Percentiles rank a stretch among this genome's conserved stretches.
Evolutionary conservation across 129 eudicot species (phyloP).

Genomic region (Calendula officinalis): DNA sequence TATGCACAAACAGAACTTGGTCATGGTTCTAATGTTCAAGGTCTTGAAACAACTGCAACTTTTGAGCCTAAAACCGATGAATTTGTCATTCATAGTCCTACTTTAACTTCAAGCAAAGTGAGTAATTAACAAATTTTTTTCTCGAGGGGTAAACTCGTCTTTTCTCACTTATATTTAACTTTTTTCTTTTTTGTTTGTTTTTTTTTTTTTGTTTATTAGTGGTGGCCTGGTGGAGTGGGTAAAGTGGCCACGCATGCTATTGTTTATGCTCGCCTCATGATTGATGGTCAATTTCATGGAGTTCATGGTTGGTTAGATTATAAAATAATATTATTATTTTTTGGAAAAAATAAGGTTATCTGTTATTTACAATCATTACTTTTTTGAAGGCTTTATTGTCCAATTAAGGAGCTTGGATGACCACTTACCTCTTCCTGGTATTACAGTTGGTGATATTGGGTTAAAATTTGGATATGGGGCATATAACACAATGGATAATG

Average conservation of each 20-base stretch:
- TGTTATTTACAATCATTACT: not conserved
- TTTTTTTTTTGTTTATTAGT: constrained; percentile 42
- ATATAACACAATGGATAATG: constrained; percentile 98
- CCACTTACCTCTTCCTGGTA: constrained; percentile 82
- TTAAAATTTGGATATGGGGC: constrained; percentile 96
- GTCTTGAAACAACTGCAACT: constrained; percentile 97
- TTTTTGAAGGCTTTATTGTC: constrained; percentile 70
- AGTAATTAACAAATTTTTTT: constrained; percentile 20
- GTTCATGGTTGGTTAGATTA: constrained; percentile 56
- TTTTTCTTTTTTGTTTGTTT: not conserved
- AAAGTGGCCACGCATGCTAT: constrained; percentile 88
- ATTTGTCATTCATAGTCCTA: constrained; percentile 85
- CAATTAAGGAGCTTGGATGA: constrained; percentile 97
- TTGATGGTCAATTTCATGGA: constrained; percentile 73
- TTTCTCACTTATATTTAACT: not conserved
- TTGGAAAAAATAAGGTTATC: not conserved
- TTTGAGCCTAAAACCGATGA: constrained; percentile 84
- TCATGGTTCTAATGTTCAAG: constrained; percentile 98
- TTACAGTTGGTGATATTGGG: constrained; percentile 94
- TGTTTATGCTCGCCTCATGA: constrained; percentile 82
- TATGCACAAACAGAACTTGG: constrained; percentile 99
- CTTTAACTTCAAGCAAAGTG: constrained; percentile 95
- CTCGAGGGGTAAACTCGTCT: not conserved
- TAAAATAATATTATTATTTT: not conserved
- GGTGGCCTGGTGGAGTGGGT: constrained; percentile 99